Percentiles rank a stretch among this genome's conserved stretches.
These are phyloP conservation scores for Mycosarcoma maydis DNA, from an alignment of 1,284 basidiomycete species.

Conservation along the genomic window DNA sequence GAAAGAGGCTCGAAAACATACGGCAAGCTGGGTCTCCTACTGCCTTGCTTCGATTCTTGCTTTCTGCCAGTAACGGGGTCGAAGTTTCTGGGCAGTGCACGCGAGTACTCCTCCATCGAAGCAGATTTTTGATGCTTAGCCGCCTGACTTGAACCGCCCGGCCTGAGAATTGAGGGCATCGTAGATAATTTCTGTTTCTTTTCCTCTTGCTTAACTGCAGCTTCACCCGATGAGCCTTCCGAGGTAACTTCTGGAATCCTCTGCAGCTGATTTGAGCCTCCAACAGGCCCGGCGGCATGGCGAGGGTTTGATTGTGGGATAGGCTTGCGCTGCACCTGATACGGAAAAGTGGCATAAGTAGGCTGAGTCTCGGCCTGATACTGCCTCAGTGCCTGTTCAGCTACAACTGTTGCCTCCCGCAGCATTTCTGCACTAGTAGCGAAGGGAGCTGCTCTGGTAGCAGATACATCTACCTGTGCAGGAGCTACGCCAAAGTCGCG, in stretches of 20 bases:
- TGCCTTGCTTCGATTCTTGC: background rate
- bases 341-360: slow-evolving; percentile 6
- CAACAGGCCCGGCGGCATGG: slow-evolving; percentile 11
- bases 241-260: slow-evolving; percentile 21
- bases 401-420: slow-evolving; percentile 19
- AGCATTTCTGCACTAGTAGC: slow-evolving; percentile 17
- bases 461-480: background rate
- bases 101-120: slow-evolving; percentile 23
- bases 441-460: slow-evolving; percentile 8
- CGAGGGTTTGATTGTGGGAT: slow-evolving; percentile 6
- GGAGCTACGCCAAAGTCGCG: background rate
- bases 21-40: slow-evolving; percentile 27
- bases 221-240: slow-evolving; percentile 24
- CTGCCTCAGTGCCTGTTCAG: slow-evolving; percentile 14
- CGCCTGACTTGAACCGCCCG: background rate
- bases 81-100: slow-evolving; percentile 34
- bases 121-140: slow-evolving; percentile 3
- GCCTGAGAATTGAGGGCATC: slow-evolving; percentile 9
- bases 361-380: slow-evolving; percentile 27
- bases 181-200: background rate
- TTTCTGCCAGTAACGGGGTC: slow-evolving; percentile 39
- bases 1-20: slow-evolving; percentile 27
- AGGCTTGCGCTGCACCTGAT: slow-evolving; percentile 18
- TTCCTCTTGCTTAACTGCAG: background rate
- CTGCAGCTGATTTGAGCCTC: slow-evolving; percentile 8